phyloP scores from a whole-genome alignment of 331 rosid genomes.

The Erythrophleum ivorense region DNA sequence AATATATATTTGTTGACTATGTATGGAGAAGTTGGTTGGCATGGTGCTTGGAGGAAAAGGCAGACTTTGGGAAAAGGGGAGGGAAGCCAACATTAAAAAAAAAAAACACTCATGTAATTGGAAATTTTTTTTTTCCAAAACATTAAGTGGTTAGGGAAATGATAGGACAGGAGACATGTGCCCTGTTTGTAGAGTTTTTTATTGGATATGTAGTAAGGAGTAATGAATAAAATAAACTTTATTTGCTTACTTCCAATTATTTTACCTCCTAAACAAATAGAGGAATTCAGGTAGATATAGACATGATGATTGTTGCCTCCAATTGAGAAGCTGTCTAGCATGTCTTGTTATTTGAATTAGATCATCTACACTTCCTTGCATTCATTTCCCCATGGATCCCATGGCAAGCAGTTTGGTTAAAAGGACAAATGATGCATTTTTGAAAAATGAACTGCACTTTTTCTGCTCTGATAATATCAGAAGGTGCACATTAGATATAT shows the following conservation, averaged over 20 bases:
- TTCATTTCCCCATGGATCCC: neutral
- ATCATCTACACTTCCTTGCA: neutral
- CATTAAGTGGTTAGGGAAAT: neutral
- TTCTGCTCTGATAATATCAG: neutral
- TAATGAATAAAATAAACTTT: neutral
- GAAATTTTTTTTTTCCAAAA: neutral
- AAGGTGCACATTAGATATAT: neutral
- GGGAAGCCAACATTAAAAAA: neutral
- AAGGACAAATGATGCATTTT: neutral
- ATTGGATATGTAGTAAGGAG: neutral
- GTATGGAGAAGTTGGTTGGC: slow-evolving; percentile 9
- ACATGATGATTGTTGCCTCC: neutral
- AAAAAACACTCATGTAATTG: neutral
- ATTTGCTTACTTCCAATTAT: neutral
- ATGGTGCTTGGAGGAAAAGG: neutral
- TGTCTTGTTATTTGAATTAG: neutral
- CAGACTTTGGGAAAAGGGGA: neutral
- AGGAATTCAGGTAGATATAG: neutral
- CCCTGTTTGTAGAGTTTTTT: neutral
- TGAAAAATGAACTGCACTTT: slow-evolving; percentile 1
- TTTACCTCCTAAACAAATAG: neutral
- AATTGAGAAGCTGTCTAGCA: neutral
- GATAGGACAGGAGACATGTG: neutral
- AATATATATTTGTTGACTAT: slow-evolving; percentile 1
- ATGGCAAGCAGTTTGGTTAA: neutral